Evolutionary conservation across 129 eudicot species (phyloP), one percentile per base, ranked within the genome.

Genomic region (Flaveria linearis): DNA sequence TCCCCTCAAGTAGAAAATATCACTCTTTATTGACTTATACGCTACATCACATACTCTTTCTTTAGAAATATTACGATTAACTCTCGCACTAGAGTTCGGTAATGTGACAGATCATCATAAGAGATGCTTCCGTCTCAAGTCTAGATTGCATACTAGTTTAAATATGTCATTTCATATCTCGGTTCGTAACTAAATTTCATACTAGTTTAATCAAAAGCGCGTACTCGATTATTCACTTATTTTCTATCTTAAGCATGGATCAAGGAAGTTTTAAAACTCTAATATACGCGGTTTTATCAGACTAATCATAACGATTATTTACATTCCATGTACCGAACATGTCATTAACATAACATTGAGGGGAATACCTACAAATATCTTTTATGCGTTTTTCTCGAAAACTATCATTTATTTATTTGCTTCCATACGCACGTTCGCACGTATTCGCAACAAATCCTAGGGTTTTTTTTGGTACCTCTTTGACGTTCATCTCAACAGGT

Each of bases 401-500:
- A 13, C 0, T n/a, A 42, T 41, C 39, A 33, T 9, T 30, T 28
- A 61, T 79, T 58, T 47, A 65, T 23, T 26, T 39, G 20, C 33
- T 61, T 71, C 53, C 53, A 61, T 15, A 17, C 72, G 3, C 73
- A 33, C 55, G 26, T 25, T 16, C 69, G 13, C 67, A 39, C 65
- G 25, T 52, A 52, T 72, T 79, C 67, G 72, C 46, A 79, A 26
- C 78, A 52, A 72, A 72, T 16, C 7, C 56, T 79, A 79, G 83
- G 83, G 78, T 79, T 79, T 62, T 57, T 39, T 76, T 73, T 50
- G 46, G 47, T 68, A 23, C 26, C 26, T 53, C 41, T 65, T 41
- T 36, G 57, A 28, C 72, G 76, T 69, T 63, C 23, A 50, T 79
- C 68, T n/a, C 47, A 72, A 63, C 68, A 79, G 82, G 82, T 79